phyloP scores from a whole-genome alignment of 2,329 filamentous ascomycete genomes.

The Sarocladium strictum region DNA sequence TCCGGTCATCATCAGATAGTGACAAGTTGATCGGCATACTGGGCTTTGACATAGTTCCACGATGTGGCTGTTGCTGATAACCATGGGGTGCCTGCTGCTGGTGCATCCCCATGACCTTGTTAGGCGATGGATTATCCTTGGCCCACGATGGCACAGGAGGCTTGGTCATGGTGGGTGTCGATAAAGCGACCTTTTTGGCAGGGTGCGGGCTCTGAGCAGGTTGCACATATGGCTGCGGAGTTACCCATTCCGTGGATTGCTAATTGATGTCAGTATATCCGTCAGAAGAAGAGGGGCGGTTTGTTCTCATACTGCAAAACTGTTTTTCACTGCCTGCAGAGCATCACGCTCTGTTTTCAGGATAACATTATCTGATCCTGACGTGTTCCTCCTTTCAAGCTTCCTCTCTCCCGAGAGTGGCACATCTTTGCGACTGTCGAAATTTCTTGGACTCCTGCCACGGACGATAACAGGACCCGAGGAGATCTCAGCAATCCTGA shows the following conservation, averaged over 20 bases:
- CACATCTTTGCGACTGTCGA: slow-evolving; percentile 83
- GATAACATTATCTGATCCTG: slow-evolving; percentile 24
- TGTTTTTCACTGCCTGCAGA: slow-evolving; percentile 22
- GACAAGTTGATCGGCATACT: slow-evolving; percentile 43
- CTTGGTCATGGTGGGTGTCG: slow-evolving; percentile 41
- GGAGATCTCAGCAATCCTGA: slow-evolving; percentile 75
- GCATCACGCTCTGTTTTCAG: slow-evolving; percentile 29
- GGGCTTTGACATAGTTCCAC: slow-evolving; percentile 11
- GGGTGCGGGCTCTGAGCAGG: slow-evolving; percentile 38
- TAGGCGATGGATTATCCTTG: slow-evolving; percentile 23
- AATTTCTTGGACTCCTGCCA: slow-evolving; percentile 87
- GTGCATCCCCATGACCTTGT: slow-evolving; percentile 14
- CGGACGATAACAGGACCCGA: slow-evolving; percentile 94
- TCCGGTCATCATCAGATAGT: slow-evolving; percentile 55
- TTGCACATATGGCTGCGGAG: slow-evolving; percentile 29
- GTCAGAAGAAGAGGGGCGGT: neutral
- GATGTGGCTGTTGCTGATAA: slow-evolving; percentile 5
- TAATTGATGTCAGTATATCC: slow-evolving; percentile 10
- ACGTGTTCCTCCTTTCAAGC: slow-evolving; percentile 38
- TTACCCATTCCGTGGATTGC: slow-evolving; percentile 39
- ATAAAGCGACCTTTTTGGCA: slow-evolving; percentile 44
- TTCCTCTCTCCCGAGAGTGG: slow-evolving; percentile 57
- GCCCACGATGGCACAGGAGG: slow-evolving; percentile 48
- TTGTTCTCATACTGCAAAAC: slow-evolving; percentile 10
- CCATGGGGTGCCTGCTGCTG: neutral